phyloP scores from a whole-genome alignment of 768 basidiomycete species.

The Phlegmacium glaucopus region DNA sequence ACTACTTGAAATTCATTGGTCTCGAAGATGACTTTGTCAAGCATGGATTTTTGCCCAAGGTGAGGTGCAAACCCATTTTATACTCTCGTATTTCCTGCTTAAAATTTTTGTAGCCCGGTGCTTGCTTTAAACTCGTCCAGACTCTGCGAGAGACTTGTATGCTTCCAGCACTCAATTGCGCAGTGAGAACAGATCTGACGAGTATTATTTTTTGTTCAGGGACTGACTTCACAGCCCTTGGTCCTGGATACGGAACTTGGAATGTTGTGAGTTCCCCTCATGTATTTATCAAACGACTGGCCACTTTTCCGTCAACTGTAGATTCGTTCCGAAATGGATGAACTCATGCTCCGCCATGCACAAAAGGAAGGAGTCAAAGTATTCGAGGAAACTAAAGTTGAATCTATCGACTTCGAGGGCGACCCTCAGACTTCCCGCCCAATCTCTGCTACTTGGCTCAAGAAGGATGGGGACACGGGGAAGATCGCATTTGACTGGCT shows the following conservation, averaged over 20 bases:
- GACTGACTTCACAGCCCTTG: slow-evolving; percentile 54
- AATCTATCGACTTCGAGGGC: slow-evolving; percentile 43
- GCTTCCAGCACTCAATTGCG: slow-evolving; percentile 13
- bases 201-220: too few species aligned
- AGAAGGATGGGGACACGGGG: slow-evolving; percentile 30
- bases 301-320: too few species aligned
- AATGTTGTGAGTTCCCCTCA: slow-evolving; percentile 61
- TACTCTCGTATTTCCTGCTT: background rate
- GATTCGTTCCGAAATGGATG: slow-evolving; percentile 58
- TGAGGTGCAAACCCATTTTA: slow-evolving; percentile 3
- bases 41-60: slow-evolving; percentile 30
- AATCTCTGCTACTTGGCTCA: slow-evolving; percentile 34
- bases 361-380: slow-evolving; percentile 42
- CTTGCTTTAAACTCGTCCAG: slow-evolving; percentile 56
- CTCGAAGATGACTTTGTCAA: slow-evolving; percentile 24
- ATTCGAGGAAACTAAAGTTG: slow-evolving; percentile 44
- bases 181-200: background rate
- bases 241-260: slow-evolving; percentile 50
- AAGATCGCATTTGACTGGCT: slow-evolving; percentile 55
- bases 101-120: slow-evolving; percentile 45
- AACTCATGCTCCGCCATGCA: slow-evolving; percentile 56
- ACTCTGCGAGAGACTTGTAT: slow-evolving; percentile 55
- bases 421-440: slow-evolving; percentile 29
- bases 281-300: too few species aligned
- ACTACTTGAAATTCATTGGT: slow-evolving; percentile 32